Conservation (phyloP, 2,329 filamentous ascomycete genomes). For the Stromatinia cepivora region DNA sequence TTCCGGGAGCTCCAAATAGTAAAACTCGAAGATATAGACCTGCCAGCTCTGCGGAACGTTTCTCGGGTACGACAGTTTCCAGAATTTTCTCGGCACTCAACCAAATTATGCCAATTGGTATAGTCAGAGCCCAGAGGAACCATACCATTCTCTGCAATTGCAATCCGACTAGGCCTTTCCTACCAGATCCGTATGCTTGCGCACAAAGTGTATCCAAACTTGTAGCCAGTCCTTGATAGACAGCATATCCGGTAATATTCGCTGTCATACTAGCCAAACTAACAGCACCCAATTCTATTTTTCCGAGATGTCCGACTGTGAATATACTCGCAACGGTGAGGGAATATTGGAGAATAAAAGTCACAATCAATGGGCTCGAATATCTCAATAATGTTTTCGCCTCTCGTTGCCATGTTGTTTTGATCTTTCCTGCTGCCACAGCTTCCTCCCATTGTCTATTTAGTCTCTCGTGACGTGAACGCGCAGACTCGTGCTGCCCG, state of each 20-base stretch:
- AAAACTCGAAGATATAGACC: conserved; percentile 72
- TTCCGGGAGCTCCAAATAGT: conserved; percentile 70
- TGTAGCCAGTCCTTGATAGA: conserved; percentile 83
- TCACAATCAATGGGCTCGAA: conserved; percentile 68
- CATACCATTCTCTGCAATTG: conserved; percentile 80
- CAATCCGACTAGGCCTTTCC: conserved; percentile 82
- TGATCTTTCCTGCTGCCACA: conserved; percentile 75
- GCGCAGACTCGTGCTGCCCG: conserved; percentile 45
- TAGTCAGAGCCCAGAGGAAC: conserved; percentile 70
- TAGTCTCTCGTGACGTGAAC: conserved; percentile 57
- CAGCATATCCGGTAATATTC: conserved; percentile 74
- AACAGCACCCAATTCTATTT: conserved; percentile 65
- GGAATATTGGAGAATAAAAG: conserved; percentile 79
- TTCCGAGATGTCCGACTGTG: conserved; percentile 73
- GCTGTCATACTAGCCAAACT: conserved; percentile 75
- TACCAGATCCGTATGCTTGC: conserved; percentile 90
- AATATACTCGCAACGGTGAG: conserved; percentile 82
- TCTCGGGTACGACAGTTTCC: conserved; percentile 67
- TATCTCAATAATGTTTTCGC: conserved; percentile 75
- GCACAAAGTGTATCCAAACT: conserved; percentile 89
- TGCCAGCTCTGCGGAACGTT: conserved; percentile 67
- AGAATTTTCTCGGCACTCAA: conserved; percentile 66
- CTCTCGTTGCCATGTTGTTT: conserved; percentile 90
- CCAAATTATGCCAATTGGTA: conserved; percentile 75
- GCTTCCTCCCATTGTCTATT: conserved; percentile 83